Evolutionary conservation across 2,329 filamentous ascomycete genomes (phyloP), one percentile per base, ranked within the genome.

Genomic region (Balansia obtecta): DNA sequence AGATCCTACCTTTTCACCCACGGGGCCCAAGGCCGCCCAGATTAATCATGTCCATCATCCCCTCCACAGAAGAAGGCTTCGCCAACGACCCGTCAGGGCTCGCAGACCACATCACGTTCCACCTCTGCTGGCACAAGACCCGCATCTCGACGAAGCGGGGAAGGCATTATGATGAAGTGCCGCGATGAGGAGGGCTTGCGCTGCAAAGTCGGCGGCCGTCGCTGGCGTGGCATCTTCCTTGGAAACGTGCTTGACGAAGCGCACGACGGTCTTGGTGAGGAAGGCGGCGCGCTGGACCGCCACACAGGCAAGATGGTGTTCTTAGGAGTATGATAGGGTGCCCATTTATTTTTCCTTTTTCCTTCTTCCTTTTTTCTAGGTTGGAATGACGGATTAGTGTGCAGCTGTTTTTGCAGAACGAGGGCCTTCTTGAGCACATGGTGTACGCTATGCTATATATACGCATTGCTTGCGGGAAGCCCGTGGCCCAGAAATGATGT

Each of bases 201-300:
- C 72, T 49, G 77, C 77, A 55, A 80, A 80, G 61, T 81, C 77
- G 59, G 73, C 78, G 18, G 80, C 67, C 0, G 78, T 81, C 45
- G 80, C 78, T 2, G 76, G 76, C 50, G 72, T 76, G 37, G 77
- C 63, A 58, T 79, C 76, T 42, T 72, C 70, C 54, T 81, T 81
- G 39, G 39, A 16, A 41, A 41, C 18, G n/a, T 41, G 39, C 39
- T 41, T 18, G n/a, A 41, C 39, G 18, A 16, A 41, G 39, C n/a
- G 39, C 39, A 41, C 20, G 12, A 41, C 39, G 16, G 20, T 41
- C 39, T 41, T 41, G n/a, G 39, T 41, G 39, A 41, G 39, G 11
- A 41, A 20, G 39, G 39, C 39, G 39, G 39, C 39, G 13, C 39
- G 39, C 10, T 41, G 39, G 39, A 41, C 39, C 12, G 39, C 39